phyloP scores from a whole-genome alignment of 257 asterid genomes.

The Solanum sejunctum region DNA sequence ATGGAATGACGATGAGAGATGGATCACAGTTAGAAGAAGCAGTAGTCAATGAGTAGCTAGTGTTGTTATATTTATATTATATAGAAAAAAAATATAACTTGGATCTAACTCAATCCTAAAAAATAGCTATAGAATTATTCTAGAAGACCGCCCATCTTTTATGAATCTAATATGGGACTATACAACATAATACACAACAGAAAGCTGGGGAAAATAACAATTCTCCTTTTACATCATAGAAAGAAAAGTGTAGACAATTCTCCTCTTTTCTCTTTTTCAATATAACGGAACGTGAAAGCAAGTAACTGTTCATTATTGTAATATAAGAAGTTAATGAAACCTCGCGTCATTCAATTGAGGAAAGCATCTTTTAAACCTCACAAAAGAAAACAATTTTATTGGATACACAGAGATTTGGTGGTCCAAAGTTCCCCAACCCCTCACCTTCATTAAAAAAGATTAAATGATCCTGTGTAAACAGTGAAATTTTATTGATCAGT shows the following conservation, averaged over 20 bases:
- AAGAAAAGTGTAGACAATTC: not conserved
- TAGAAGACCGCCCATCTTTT: not conserved
- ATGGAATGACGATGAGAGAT: constrained; percentile 21
- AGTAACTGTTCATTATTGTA: not conserved
- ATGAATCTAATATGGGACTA: not conserved
- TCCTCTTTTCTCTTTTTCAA: too few relatives aligned
- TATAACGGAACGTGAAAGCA: not conserved
- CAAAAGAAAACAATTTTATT: not conserved
- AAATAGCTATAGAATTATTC: not conserved
- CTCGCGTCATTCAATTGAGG: not conserved
- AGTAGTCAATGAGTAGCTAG: not conserved
- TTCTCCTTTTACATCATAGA: not conserved
- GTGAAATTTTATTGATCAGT: not conserved
- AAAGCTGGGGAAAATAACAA: too few relatives aligned
- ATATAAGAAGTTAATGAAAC: not conserved
- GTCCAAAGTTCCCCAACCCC: not conserved
- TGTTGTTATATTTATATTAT: too few relatives aligned
- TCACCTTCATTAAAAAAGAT: not conserved
- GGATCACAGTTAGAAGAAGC: constrained; percentile 39
- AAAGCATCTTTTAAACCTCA: not conserved
- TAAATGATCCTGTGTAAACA: not conserved
- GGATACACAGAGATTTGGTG: not conserved
- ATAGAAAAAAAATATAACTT: not conserved
- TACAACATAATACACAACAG: not conserved
- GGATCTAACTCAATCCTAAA: not conserved